Base-by-base conservation (phyloP, 163 green algal species). In the Volvox carteri region DNA sequence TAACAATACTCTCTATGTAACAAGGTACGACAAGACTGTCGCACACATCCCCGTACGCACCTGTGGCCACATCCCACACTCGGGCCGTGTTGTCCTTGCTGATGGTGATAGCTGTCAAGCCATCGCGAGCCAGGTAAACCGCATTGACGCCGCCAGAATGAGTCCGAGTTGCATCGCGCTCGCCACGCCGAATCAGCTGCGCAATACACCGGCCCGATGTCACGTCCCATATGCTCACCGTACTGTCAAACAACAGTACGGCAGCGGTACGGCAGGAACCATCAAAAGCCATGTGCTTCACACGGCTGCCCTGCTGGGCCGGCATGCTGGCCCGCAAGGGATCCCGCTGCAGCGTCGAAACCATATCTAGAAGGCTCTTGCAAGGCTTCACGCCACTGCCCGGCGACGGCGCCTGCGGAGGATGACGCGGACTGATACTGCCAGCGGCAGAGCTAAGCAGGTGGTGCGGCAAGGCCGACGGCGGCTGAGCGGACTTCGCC, bases 231-330 rank as follows among this genome's bases (percentile, higher is more conserved):
- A 98, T 79, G 0, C 84, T 86, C 19, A 97, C 91, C 4, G 90
- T 97, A 78, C 85, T 94, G 92, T 98, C 96, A 81, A 95, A 98
- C 18, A 98, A 93, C 77, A 96, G 94, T 12, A 96, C 77, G 0
- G 95, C 93, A 0, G 92, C 93, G 0, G 74, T 79, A 18, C 33
- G 19, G 42, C 54, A 83, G 7, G 28, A 9, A 25, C 93, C 93
- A 72, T 96, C 92, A 9, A 93, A 93, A 1, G 94, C 93, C 72
- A 97, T 95, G 68, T 89, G 95, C 87, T 97, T 97, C 19, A 97
- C 90, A 44, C 96, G 92, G 68, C 87, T 95, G 77, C 96, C 96
- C 58, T 90, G 91, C 84, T 95, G 87, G 14, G 37, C 86, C 0
- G 83, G 83, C 76, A 95, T 78, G 39, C 44, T 65, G 21, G 65